Evolutionary conservation across 805 yeast genomes (phyloP).

Genomic region (Suhomyces faveliae): DNA sequence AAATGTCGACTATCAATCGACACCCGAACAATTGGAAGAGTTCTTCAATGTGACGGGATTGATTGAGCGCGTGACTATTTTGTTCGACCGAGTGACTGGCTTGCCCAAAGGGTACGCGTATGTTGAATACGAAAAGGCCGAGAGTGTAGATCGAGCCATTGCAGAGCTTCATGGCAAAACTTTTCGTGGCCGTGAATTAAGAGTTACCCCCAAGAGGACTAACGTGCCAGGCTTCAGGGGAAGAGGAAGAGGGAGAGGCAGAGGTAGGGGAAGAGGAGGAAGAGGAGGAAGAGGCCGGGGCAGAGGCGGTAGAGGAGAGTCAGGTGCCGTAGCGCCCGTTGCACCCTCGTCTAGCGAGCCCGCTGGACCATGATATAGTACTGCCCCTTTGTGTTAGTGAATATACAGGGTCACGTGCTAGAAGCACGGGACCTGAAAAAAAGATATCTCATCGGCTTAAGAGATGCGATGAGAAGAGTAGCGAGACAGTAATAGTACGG

Average conservation of each 20-base stretch:
- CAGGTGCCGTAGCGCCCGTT: background rate
- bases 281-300: slow-evolving; percentile 36
- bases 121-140: slow-evolving; percentile 49
- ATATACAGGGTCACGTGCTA: no score
- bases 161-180: slow-evolving; percentile 37
- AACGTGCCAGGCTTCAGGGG: slow-evolving; percentile 48
- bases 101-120: slow-evolving; percentile 62
- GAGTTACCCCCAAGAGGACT: slow-evolving; percentile 52
- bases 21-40: slow-evolving; percentile 51
- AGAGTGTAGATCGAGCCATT: slow-evolving; percentile 48
- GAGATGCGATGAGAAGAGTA: slow-evolving; percentile 1
- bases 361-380: no score
- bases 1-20: slow-evolving; percentile 46
- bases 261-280: slow-evolving; percentile 24
- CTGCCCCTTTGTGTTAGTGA: no score
- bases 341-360: background rate
- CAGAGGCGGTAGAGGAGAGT: slow-evolving; percentile 17
- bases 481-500: background rate
- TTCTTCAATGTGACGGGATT: slow-evolving; percentile 45
- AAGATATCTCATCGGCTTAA: slow-evolving; percentile 11
- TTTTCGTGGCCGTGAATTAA: slow-evolving; percentile 48
- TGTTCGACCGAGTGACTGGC: slow-evolving; percentile 45
- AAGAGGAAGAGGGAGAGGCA: slow-evolving; percentile 19
- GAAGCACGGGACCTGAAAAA: no score
- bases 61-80: slow-evolving; percentile 52